Conservation (phyloP, 129 eudicot species). For the Lonicera japonica region DNA sequence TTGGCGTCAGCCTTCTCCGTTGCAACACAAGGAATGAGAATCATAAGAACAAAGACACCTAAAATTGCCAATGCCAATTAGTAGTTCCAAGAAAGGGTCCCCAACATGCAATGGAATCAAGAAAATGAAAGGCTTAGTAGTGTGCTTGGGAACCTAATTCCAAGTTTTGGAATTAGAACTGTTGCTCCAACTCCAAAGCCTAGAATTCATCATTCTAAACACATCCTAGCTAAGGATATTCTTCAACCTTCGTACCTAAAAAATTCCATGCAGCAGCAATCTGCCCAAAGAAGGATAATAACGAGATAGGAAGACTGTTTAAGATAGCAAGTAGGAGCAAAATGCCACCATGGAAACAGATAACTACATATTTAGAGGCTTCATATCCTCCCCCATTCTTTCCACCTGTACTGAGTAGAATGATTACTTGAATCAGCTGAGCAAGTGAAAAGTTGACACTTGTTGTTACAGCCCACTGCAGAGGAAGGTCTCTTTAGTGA, state of each 20-base stretch:
- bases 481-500: conserved; percentile 12
- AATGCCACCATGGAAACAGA: conserved; percentile 72
- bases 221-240: not conserved
- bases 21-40: conserved; percentile 72
- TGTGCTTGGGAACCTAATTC: no score
- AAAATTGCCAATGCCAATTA: not conserved
- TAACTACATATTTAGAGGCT: conserved; percentile 76
- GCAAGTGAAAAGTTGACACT: conserved; percentile 90
- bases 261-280: conserved; percentile 93
- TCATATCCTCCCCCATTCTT: conserved; percentile 79
- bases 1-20: conserved; percentile 64
- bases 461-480: conserved; percentile 99
- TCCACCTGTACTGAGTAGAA: conserved; percentile 91
- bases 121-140: not conserved
- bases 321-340: conserved; percentile 69
- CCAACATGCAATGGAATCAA: not conserved
- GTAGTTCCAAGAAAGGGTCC: not conserved
- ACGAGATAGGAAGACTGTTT: conserved; percentile 86
- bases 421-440: conserved; percentile 76
- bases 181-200: no score
- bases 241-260: conserved; percentile 27
- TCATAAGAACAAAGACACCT: conserved; percentile 95
- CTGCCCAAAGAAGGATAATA: conserved; percentile 86
- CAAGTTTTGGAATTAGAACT: not conserved
- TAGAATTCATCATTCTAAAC: no score